Percentiles rank a stretch among this genome's conserved stretches.
Evolutionary conservation across 2,329 filamentous ascomycete genomes (phyloP).

Genomic region (Polytolypa hystricis): DNA sequence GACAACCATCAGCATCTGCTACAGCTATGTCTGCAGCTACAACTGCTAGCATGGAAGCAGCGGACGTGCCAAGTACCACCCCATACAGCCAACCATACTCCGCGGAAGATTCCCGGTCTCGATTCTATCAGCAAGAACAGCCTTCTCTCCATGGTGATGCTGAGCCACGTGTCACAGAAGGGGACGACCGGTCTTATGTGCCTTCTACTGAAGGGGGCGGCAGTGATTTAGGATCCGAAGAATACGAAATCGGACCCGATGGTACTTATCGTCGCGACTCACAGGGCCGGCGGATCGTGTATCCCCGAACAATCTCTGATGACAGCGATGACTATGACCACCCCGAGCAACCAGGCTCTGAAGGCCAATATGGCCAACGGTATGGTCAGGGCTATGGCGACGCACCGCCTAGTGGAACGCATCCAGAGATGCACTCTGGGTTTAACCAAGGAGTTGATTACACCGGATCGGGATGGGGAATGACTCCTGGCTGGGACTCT

Average conservation of each 20-base stretch:
- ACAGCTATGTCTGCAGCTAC: constrained; percentile 18
- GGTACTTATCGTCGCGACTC: constrained; percentile 52
- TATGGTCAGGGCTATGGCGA: constrained; percentile 26
- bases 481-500: constrained; percentile 61
- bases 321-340: constrained; percentile 46
- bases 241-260: constrained; percentile 55
- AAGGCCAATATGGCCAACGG: constrained; percentile 36
- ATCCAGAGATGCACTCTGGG: constrained; percentile 17
- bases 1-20: constrained; percentile 21
- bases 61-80: constrained; percentile 14
- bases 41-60: constrained; percentile 13
- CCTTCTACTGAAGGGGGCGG: constrained; percentile 34
- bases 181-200: constrained; percentile 38
- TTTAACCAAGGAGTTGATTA: constrained; percentile 47
- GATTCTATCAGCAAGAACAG: constrained; percentile 32
- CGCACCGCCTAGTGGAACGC: constrained; percentile 14
- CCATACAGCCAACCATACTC: constrained; percentile 29
- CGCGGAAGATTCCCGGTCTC: constrained; percentile 19
- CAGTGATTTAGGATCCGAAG: constrained; percentile 57
- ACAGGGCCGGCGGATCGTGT: constrained; percentile 49
- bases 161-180: constrained; percentile 32
- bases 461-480: constrained; percentile 53
- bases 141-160: constrained; percentile 20
- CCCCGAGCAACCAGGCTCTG: constrained; percentile 36
- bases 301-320: constrained; percentile 38